Evolutionary conservation across 331 rosid genomes (phyloP).

Genomic region (Acacia concinna): DNA sequence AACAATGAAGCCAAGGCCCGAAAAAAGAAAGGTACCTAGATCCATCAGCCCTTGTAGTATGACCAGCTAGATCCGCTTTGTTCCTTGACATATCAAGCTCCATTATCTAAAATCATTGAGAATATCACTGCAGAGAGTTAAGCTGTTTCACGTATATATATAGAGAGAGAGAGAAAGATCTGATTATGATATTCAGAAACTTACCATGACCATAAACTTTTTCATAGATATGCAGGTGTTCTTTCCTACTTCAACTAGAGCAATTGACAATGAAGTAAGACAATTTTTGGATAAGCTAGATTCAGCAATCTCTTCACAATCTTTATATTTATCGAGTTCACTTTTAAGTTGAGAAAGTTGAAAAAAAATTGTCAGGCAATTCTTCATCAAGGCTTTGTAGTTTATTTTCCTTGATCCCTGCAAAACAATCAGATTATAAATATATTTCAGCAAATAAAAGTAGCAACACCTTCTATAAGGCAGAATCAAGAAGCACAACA

Average conservation of each 20-base stretch:
- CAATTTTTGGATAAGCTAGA: constrained; percentile 36
- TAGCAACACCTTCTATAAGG: constrained; percentile 16
- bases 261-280: constrained; percentile 47
- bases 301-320: constrained; percentile 35
- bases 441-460: constrained; percentile 15
- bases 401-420: constrained; percentile 76
- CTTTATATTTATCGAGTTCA: constrained; percentile 36
- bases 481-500: constrained; percentile 26
- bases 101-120: constrained; percentile 55
- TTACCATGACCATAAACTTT: constrained; percentile 66
- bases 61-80: constrained; percentile 66
- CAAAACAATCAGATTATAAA: constrained; percentile 33
- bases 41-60: constrained; percentile 72
- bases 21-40: constrained; percentile 53
- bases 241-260: constrained; percentile 61
- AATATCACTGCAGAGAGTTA: constrained; percentile 33
- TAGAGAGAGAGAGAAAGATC: background rate
- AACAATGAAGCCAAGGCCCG: background rate
- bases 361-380: constrained; percentile 61
- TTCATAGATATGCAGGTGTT: constrained; percentile 52
- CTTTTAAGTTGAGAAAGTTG: constrained; percentile 52
- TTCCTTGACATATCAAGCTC: constrained; percentile 76
- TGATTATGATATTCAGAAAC: constrained; percentile 26
- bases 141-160: background rate
- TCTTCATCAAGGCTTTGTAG: constrained; percentile 67